These are phyloP conservation scores for Rhododendron molle DNA, from an alignment of 148 eudicot genomes.

Conservation along the genomic window DNA sequence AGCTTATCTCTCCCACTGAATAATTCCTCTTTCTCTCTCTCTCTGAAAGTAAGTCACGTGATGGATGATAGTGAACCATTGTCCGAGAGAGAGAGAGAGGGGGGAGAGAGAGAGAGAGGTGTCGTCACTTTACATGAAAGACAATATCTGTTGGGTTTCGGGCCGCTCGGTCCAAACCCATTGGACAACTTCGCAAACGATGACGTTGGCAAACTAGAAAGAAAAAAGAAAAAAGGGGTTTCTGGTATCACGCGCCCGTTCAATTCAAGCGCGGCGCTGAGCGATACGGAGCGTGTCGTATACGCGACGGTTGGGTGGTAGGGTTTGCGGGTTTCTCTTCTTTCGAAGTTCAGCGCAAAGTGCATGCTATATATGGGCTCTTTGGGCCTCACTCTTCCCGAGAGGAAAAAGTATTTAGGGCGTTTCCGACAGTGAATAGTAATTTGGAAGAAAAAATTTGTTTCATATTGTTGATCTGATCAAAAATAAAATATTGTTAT, in stretches of 20 bases:
- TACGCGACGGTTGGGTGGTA: background rate
- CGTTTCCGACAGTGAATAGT: no score
- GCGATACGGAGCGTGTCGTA: background rate
- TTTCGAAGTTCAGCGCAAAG: background rate
- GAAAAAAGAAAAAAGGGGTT: background rate
- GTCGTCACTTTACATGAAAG: background rate
- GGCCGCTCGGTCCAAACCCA: slow-evolving; percentile 5
- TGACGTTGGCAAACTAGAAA: background rate
- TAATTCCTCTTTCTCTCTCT: slow-evolving; percentile 8
- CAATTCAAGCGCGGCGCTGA: background rate
- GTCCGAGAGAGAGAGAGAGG: background rate
- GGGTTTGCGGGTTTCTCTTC: background rate
- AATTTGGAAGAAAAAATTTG: no score
- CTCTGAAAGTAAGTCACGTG: slow-evolving; percentile 14
- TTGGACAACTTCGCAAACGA: background rate
- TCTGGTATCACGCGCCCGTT: background rate
- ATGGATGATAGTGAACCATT: background rate
- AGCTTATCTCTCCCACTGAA: background rate
- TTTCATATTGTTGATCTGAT: no score
- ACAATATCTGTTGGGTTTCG: slow-evolving; percentile 15
- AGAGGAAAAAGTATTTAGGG: no score
- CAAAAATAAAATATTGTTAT: no score
- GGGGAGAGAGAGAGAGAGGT: background rate
- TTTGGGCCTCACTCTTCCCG: background rate
- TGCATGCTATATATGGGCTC: background rate